These are phyloP conservation scores for Sanguinoderma infundibulare DNA, from an alignment of 1,284 basidiomycete species.

Conservation along the genomic window DNA sequence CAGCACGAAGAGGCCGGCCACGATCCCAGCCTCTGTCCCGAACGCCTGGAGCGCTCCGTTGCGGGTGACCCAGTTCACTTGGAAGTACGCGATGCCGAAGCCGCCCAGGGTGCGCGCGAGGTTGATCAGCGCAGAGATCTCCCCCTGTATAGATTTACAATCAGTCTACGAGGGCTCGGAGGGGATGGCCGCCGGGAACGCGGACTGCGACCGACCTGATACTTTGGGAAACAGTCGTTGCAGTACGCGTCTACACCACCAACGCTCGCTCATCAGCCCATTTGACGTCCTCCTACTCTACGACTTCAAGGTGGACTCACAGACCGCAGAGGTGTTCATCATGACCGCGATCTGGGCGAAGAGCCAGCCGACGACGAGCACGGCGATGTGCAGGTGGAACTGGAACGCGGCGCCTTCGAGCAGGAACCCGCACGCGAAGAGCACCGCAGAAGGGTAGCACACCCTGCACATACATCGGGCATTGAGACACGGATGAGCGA, in stretches of 20 bases:
- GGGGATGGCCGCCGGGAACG: too few species aligned
- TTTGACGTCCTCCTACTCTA: too few species aligned
- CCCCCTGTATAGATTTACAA: too few species aligned
- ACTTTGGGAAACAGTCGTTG: constrained; percentile 44
- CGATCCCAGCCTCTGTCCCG: constrained; percentile 58
- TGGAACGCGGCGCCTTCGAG: constrained; percentile 59
- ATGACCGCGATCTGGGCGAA: constrained; percentile 55
- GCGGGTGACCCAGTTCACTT: constrained; percentile 52
- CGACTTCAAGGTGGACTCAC: too few species aligned
- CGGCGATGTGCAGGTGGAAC: constrained; percentile 52
- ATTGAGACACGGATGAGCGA: constrained; percentile 43
- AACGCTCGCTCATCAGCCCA: too few species aligned
- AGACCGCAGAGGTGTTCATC: constrained; percentile 62
- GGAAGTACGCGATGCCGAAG: constrained; percentile 58
- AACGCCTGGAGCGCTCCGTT: constrained; percentile 52
- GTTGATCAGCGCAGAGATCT: constrained; percentile 56
- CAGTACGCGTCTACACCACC: constrained; percentile 44
- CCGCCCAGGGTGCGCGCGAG: constrained; percentile 53
- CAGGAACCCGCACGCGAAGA: constrained; percentile 68
- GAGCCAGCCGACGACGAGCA: constrained; percentile 61
- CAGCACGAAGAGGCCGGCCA: constrained; percentile 51
- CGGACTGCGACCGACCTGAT: constrained; percentile 38
- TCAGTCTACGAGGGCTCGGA: too few species aligned
- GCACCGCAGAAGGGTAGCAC: constrained; percentile 60
- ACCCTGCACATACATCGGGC: constrained; percentile 45